Conservation (phyloP, 768 basidiomycete genomes). For the Kwoniella mangroviensis region DNA sequence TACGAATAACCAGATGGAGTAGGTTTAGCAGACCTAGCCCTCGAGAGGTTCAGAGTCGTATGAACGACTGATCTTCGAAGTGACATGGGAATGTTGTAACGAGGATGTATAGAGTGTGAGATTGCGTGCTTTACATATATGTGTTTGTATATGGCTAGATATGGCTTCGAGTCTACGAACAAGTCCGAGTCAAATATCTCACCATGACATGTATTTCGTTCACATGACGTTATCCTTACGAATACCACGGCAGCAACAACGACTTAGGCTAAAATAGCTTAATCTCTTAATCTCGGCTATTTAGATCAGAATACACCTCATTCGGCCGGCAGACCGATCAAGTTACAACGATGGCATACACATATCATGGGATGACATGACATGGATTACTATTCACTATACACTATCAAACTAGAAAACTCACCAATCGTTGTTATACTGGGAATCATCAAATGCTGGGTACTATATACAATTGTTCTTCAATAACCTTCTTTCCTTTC, state of each 20-base stretch:
- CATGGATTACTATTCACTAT: not conserved
- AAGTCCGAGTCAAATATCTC: too few relatives aligned
- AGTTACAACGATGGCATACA: not conserved
- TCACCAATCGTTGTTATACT: not conserved
- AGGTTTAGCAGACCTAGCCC: too few relatives aligned
- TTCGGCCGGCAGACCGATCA: not conserved
- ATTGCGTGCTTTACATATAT: too few relatives aligned
- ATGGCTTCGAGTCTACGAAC: too few relatives aligned
- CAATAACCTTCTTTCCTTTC: not conserved
- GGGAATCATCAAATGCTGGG: constrained; percentile 2
- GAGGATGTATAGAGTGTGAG: too few relatives aligned
- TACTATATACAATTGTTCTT: not conserved
- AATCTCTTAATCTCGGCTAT: not conserved
- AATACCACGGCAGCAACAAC: not conserved
- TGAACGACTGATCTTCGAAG: not conserved
- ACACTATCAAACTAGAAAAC: not conserved
- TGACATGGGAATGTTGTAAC: not conserved
- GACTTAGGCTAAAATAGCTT: not conserved
- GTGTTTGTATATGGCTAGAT: too few relatives aligned
- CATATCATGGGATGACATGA: constrained; percentile 2
- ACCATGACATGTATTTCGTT: too few relatives aligned
- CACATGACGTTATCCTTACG: not conserved
- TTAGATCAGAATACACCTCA: not conserved
- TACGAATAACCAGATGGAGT: too few relatives aligned
- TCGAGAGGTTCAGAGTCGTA: not conserved